Evolutionary conservation across 1,284 basidiomycete genomes (phyloP).

Genomic region (Rhodotorula sp.): DNA sequence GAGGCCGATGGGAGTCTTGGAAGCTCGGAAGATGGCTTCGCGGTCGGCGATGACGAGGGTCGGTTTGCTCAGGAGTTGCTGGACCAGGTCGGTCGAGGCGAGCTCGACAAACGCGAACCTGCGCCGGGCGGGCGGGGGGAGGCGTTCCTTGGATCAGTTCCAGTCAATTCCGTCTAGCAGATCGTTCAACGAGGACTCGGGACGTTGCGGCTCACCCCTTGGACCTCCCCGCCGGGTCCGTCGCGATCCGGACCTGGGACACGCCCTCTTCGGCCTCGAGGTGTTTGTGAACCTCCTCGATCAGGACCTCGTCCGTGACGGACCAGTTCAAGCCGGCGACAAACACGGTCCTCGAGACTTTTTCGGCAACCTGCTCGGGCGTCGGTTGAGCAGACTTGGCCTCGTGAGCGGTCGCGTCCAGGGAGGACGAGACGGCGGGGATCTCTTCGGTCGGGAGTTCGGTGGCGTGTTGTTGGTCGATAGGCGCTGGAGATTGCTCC

Average conservation of each 20-base stretch:
- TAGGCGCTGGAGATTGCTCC: neutral
- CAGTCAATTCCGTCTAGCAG: neutral
- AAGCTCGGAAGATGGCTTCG: slow-evolving; percentile 77
- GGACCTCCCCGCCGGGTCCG: slow-evolving; percentile 80
- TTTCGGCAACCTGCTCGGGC: neutral
- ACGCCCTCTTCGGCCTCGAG: slow-evolving; percentile 60
- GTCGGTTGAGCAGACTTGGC: neutral
- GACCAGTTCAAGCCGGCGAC: slow-evolving; percentile 95
- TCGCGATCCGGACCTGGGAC: slow-evolving; percentile 77
- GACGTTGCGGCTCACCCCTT: slow-evolving; percentile 57
- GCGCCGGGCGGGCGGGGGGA: neutral
- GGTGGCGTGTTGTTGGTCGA: slow-evolving; percentile 6
- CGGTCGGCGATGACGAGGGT: slow-evolving; percentile 92
- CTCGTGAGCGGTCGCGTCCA: slow-evolving; percentile 9
- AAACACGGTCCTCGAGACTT: slow-evolving; percentile 62
- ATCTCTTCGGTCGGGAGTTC: slow-evolving; percentile 16
- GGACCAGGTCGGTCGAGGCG: slow-evolving; percentile 59
- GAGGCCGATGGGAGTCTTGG: slow-evolving; percentile 62
- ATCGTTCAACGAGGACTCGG: no score
- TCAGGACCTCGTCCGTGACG: slow-evolving; percentile 93
- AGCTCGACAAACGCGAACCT: slow-evolving; percentile 91
- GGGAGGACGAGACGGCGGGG: slow-evolving; percentile 14
- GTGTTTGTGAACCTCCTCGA: slow-evolving; percentile 67
- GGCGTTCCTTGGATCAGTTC: no score
- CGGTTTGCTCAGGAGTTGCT: slow-evolving; percentile 65